Evolutionary conservation across 2,329 filamentous ascomycete species (phyloP), one percentile per base, ranked within the genome.

Genomic region (Hymenoscyphus fraxineus): DNA sequence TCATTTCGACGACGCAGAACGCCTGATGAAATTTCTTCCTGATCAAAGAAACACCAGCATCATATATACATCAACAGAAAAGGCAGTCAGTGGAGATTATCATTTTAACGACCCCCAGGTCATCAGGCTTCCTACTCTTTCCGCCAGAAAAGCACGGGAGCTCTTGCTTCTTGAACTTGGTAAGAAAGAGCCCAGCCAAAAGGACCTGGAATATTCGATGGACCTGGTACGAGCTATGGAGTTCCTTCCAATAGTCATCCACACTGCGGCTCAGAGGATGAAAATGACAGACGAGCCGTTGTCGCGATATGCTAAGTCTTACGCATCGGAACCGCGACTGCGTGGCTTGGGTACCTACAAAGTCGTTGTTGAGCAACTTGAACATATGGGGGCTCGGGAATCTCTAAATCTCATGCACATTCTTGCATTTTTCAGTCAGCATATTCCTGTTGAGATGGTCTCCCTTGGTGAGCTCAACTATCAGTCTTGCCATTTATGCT

Each of bases 51-150:
- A 85, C 63, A 88, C 85, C 15, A 86, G 84, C 69, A 81, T 91
- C 58, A 88, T 91, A 32, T 89, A 88, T 70, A 90, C 88, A 0
- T 89, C 87, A 0, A 84, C 88, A 0, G 86, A 89, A 68, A 80
- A 80, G 47, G 84, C 84, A 3, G 78, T 80, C 15, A 78, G 77
- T 60, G 85, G 81, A 73, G 84, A 80, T 73, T 83, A 80, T 74
- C 82, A 77, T 65, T 89, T 79, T 76, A 85, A 81, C 79, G 88
- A 81, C 76, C 88, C 77, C 66, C 81, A 80, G 74, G 78, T 80
- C 6, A 81, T 90, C 59, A 80, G 80, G 57, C 78, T 91, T 5
- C 81, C 81, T 22, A 76, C 81, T 1, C 77, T 90, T 7, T 80
- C 80, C 1, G 79, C 82, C 1, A 76, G 82, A 58, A 84, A 90